Evolutionary conservation across 139 green algal species (phyloP).

Genomic region (Coelastrella sp.): DNA sequence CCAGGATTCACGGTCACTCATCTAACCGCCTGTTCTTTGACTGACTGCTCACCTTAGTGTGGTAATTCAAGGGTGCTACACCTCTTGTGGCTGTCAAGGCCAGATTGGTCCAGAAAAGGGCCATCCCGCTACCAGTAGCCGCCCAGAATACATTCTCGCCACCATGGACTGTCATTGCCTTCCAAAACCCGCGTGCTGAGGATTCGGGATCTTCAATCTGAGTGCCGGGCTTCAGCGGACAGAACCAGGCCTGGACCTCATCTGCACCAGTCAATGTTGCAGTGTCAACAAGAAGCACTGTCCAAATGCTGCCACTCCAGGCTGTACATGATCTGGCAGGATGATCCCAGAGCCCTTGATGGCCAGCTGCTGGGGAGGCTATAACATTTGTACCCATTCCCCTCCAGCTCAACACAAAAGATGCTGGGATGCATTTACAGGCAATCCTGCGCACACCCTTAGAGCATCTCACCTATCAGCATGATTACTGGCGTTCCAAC

Average conservation of each 20-base stretch:
- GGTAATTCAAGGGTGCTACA: not conserved
- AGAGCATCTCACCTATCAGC: not conserved
- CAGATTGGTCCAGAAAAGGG: not conserved
- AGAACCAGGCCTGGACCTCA: not conserved
- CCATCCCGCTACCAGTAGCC: not conserved
- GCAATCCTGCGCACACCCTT: not conserved
- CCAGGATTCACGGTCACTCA: no score
- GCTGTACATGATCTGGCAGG: not conserved
- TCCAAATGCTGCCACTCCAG: not conserved
- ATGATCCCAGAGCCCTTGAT: not conserved
- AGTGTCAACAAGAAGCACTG: not conserved
- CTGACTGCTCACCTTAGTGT: not conserved
- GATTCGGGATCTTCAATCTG: not conserved
- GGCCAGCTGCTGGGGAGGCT: not conserved
- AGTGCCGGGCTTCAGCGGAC: not conserved
- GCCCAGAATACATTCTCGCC: not conserved
- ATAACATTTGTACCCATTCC: not conserved
- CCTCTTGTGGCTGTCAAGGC: not conserved
- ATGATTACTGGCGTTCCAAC: not conserved
- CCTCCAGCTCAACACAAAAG: not conserved
- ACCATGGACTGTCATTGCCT: not conserved
- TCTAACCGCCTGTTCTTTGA: no score
- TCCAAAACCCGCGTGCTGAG: not conserved
- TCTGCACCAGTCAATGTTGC: no score
- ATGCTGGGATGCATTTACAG: not conserved